A percentile compares a stretch with the other conserved stretches of the same genome.
Evolutionary conservation across 148 eudicot genomes (phyloP).

Genomic region (Tetragonia tetragonoides): DNA sequence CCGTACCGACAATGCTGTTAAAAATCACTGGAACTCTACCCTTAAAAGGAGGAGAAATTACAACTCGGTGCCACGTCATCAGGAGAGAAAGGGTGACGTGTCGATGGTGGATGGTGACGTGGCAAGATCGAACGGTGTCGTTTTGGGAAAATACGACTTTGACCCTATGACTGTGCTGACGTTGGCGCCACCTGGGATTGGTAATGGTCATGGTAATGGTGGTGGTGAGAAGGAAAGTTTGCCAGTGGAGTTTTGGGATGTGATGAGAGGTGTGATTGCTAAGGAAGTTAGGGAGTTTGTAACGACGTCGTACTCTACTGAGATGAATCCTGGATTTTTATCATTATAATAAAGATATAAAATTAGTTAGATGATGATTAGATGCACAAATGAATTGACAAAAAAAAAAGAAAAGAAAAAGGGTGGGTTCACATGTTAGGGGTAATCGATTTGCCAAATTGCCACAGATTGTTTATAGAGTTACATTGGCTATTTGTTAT

Average conservation of each 20-base stretch:
- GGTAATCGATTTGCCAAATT: too few species aligned
- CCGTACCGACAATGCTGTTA: constrained; percentile 84
- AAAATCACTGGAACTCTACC: constrained; percentile 70
- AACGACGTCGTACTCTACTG: constrained; percentile 40
- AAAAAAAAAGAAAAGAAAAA: too few species aligned
- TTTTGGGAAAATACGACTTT: neutral
- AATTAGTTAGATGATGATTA: too few species aligned
- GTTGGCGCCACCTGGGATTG: constrained; percentile 40
- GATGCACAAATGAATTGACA: too few species aligned
- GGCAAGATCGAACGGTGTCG: neutral
- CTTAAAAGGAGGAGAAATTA: constrained; percentile 31
- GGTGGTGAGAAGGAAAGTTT: constrained; percentile 27
- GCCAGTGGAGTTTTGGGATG: constrained; percentile 53
- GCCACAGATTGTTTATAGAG: too few species aligned
- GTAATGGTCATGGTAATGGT: constrained; percentile 25
- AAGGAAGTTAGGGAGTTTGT: constrained; percentile 67
- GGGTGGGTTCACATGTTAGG: too few species aligned
- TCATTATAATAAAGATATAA: neutral
- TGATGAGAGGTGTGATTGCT: constrained; percentile 58
- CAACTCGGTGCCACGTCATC: constrained; percentile 3
- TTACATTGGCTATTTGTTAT: too few species aligned
- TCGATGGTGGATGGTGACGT: too few species aligned
- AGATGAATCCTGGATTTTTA: neutral
- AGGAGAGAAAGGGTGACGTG: too few species aligned
- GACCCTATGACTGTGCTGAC: constrained; percentile 51